Evolutionary conservation across 306 rosid species (phyloP).

Genomic region (Gynostemma pentaphyllum): DNA sequence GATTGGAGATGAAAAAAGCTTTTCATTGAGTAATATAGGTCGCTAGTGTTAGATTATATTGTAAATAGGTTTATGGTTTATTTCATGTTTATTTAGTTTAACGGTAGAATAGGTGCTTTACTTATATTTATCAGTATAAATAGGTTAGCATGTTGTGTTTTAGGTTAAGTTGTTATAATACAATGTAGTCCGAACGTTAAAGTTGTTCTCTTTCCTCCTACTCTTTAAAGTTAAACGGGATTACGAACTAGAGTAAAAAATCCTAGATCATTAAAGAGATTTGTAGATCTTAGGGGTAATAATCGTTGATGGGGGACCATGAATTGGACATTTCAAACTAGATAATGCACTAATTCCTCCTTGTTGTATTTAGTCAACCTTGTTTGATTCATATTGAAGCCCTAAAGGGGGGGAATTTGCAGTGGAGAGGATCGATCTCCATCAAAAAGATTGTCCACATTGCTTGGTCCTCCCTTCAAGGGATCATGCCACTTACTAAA

Average conservation of each 20-base stretch:
- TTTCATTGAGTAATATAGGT: no score
- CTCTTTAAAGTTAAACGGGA: no score
- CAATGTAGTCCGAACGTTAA: no score
- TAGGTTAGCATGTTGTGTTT: no score
- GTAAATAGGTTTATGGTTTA: no score
- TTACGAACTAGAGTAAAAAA: background rate
- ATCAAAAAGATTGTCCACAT: slow-evolving; percentile 8
- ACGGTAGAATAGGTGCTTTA: no score
- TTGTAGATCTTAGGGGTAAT: slow-evolving; percentile 3
- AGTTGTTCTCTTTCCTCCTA: no score
- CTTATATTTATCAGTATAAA: no score
- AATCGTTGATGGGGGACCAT: background rate
- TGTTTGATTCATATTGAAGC: background rate
- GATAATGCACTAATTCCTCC: slow-evolving; percentile 1
- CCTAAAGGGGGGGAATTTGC: slow-evolving; percentile 4
- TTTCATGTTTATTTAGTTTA: no score
- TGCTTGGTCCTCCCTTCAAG: slow-evolving; percentile 6
- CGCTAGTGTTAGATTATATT: no score
- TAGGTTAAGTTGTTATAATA: no score
- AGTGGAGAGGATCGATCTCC: background rate
- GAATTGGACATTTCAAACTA: background rate
- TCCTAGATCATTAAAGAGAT: background rate
- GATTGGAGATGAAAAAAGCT: no score
- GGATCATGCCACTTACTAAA: background rate
- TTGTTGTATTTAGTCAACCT: background rate